phyloP scores from a whole-genome alignment of 768 basidiomycete genomes.

The Mycena vulgaris region DNA sequence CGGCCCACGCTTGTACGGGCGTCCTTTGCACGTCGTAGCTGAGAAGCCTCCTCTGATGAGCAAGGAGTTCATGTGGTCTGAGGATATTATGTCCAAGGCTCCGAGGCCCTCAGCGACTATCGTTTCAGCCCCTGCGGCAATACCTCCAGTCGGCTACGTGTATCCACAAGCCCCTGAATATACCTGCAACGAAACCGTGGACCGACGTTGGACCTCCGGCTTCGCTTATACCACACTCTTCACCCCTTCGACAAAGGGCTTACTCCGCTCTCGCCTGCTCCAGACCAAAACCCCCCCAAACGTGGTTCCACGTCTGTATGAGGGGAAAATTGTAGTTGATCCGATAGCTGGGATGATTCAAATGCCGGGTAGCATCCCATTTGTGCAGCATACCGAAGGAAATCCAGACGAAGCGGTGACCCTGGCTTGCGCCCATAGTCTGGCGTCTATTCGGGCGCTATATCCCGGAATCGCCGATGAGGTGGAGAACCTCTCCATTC shows the following conservation, averaged over 20 bases:
- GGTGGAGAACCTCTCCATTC: too few relatives aligned
- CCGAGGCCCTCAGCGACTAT: too few relatives aligned
- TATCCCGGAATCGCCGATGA: too few relatives aligned
- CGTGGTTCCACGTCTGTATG: not conserved
- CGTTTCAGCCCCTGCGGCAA: too few relatives aligned
- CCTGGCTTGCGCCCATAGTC: slow-evolving; percentile 13
- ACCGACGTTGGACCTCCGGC: not conserved
- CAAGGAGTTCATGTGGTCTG: too few relatives aligned
- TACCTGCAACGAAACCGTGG: not conserved
- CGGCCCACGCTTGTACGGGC: too few relatives aligned
- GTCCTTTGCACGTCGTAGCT: too few relatives aligned
- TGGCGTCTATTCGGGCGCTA: not conserved
- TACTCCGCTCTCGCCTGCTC: not conserved
- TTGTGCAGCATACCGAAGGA: slow-evolving; percentile 18
- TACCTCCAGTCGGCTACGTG: not conserved
- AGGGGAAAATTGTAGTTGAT: not conserved
- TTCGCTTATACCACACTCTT: slow-evolving; percentile 6
- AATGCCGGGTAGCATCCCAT: slow-evolving; percentile 25
- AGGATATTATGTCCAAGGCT: too few relatives aligned
- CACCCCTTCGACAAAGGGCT: not conserved
- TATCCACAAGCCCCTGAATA: slow-evolving; percentile 2
- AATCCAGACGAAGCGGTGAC: slow-evolving; percentile 20
- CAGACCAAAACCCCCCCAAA: not conserved
- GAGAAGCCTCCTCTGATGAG: too few relatives aligned
- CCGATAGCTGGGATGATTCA: slow-evolving; percentile 34